These are phyloP conservation scores for Calonectria montana DNA, from an alignment of 2,329 filamentous ascomycete species.

Conservation along the genomic window DNA sequence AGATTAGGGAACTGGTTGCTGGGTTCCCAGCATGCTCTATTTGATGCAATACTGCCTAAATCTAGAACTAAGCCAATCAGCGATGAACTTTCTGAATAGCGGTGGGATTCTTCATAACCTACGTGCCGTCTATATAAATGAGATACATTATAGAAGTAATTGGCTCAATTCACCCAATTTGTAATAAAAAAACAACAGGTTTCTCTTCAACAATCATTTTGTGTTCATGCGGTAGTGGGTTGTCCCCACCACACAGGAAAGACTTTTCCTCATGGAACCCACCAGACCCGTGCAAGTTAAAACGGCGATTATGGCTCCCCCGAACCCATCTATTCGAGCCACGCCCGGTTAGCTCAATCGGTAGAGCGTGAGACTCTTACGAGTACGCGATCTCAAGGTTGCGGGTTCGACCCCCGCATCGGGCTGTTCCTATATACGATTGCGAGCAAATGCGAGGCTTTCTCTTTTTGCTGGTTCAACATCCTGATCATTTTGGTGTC, in stretches of 20 bases:
- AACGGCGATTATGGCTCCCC: background rate
- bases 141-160: too few species aligned
- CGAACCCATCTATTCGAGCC: slow-evolving; percentile 4
- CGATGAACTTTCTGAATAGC: too few species aligned
- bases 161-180: background rate
- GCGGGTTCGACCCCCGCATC: slow-evolving; percentile 63
- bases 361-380: slow-evolving; percentile 76
- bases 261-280: background rate
- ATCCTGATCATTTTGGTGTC: background rate
- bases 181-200: background rate
- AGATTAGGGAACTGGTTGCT: too few species aligned
- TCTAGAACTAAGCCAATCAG: too few species aligned
- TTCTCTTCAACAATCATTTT: background rate
- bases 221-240: background rate
- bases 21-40: too few species aligned
- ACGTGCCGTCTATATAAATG: too few species aligned
- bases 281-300: background rate
- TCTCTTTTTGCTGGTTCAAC: slow-evolving; percentile 21
- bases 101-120: too few species aligned
- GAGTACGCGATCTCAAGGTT: slow-evolving; percentile 61
- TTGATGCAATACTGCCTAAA: too few species aligned
- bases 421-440: slow-evolving; percentile 43
- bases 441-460: slow-evolving; percentile 34
- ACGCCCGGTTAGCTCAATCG: slow-evolving; percentile 46
- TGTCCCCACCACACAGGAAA: background rate